A percentile compares a stretch with the other conserved stretches of the same genome.
Evolutionary conservation across 2,329 filamentous ascomycete species (phyloP).

Genomic region (Penicillium oxalicum): DNA sequence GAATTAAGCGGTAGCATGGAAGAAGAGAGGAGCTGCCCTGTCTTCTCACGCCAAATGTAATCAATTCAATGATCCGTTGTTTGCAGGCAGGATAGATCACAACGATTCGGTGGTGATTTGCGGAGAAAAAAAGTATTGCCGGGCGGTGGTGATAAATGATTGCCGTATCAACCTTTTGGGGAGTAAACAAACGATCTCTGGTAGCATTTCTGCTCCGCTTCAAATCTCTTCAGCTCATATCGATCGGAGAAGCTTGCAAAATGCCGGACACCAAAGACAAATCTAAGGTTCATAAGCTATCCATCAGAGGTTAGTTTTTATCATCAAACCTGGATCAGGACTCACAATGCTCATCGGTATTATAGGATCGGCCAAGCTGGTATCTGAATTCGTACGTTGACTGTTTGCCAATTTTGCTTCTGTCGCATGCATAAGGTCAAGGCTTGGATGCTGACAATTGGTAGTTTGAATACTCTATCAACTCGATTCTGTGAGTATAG

Average conservation of each 20-base stretch:
- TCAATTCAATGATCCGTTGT: constrained; percentile 7
- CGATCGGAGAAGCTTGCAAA: constrained; percentile 5
- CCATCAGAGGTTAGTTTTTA: constrained; percentile 43
- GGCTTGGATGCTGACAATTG: constrained; percentile 30
- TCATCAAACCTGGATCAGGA: neutral
- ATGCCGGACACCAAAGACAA: constrained; percentile 56
- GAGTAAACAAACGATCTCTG: constrained; percentile 31
- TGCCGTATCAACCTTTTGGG: constrained; percentile 32
- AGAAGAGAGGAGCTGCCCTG: constrained; percentile 4
- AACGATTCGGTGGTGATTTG: constrained; percentile 7
- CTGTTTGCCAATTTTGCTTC: neutral
- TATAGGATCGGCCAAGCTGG: constrained; percentile 69
- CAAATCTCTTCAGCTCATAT: neutral
- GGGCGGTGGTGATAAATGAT: constrained; percentile 27
- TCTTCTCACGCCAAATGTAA: neutral
- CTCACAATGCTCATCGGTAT: constrained; percentile 23
- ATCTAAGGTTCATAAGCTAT: constrained; percentile 90
- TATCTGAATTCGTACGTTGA: constrained; percentile 82
- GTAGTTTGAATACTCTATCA: constrained; percentile 91
- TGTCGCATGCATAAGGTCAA: no score
- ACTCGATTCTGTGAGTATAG: constrained; percentile 74
- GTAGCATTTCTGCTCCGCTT: constrained; percentile 2
- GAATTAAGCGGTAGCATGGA: constrained; percentile 33
- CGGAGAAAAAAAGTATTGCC: constrained; percentile 30
- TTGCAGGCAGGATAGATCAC: neutral